These are phyloP conservation scores for Xylaria grammica DNA, from an alignment of 495 filamentous ascomycete species.

Conservation along the genomic window DNA sequence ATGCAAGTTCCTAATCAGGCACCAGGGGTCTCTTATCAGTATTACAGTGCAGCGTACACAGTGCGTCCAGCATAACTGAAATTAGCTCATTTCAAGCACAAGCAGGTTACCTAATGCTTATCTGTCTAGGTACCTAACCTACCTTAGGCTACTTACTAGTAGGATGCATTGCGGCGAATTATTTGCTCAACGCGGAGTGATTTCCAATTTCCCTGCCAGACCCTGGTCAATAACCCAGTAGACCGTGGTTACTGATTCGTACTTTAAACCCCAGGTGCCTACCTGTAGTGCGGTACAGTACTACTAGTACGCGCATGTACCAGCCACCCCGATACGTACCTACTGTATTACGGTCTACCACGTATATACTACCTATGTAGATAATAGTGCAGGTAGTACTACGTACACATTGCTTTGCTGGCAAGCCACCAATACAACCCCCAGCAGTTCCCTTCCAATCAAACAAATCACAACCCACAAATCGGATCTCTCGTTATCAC, in stretches of 20 bases:
- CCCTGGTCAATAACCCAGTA: neutral
- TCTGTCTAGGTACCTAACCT: no score
- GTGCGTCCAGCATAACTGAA: neutral
- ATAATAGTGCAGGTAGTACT: no score
- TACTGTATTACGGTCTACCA: no score
- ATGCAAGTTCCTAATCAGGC: constrained; percentile 17
- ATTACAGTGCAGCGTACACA: neutral
- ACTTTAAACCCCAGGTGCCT: no score
- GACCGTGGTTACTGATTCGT: no score
- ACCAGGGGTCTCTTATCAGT: neutral
- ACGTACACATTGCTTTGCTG: constrained; percentile 10
- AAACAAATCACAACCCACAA: neutral
- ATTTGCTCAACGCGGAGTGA: neutral
- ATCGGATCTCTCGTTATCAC: no score
- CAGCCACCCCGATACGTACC: no score
- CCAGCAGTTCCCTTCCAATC: neutral
- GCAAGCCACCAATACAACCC: constrained; percentile 2
- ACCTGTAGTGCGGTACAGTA: no score
- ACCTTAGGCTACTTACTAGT: no score
- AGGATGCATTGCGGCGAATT: constrained; percentile 1
- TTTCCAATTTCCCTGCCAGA: neutral
- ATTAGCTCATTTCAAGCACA: neutral
- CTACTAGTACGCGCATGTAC: no score
- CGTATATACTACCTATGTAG: no score
- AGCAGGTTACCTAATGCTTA: no score